A percentile compares a stretch with the other conserved stretches of the same genome.
These are phyloP conservation scores for Abrus precatorius DNA, from an alignment of 306 rosid genomes.

Conservation along the genomic window DNA sequence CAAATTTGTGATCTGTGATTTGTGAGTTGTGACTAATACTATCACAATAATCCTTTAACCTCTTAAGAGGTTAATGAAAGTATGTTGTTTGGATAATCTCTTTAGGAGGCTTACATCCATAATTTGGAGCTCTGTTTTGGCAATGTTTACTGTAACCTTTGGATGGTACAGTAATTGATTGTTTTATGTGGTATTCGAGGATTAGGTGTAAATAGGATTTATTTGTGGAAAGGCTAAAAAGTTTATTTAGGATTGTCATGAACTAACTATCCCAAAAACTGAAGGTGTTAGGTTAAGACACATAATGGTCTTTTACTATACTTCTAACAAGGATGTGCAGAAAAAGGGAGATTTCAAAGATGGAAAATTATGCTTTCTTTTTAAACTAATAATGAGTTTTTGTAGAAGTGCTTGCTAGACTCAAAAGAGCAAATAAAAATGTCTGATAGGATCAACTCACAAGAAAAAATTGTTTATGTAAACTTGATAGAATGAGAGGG, in stretches of 20 bases:
- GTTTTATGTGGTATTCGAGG: background rate
- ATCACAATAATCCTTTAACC: background rate
- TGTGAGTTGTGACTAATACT: background rate
- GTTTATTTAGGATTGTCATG: background rate
- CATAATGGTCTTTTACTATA: no score
- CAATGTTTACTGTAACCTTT: background rate
- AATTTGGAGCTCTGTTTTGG: conserved; percentile 12
- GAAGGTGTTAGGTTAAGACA: no score
- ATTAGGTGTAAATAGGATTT: background rate
- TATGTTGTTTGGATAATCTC: background rate
- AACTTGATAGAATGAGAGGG: background rate
- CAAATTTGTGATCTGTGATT: conserved; percentile 4
- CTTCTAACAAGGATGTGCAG: no score
- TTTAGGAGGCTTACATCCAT: background rate
- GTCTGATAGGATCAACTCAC: background rate
- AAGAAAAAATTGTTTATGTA: background rate
- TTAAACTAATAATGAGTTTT: background rate
- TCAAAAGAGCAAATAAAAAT: background rate
- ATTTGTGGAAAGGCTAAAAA: background rate
- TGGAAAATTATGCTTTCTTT: background rate
- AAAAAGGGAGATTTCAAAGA: background rate
- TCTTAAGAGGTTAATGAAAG: background rate
- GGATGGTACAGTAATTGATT: background rate
- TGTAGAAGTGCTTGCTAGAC: conserved; percentile 8
- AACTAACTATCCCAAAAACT: no score